Evolutionary conservation across 169 alveolate species (phyloP).

Genomic region (Eimeria sp.): DNA sequence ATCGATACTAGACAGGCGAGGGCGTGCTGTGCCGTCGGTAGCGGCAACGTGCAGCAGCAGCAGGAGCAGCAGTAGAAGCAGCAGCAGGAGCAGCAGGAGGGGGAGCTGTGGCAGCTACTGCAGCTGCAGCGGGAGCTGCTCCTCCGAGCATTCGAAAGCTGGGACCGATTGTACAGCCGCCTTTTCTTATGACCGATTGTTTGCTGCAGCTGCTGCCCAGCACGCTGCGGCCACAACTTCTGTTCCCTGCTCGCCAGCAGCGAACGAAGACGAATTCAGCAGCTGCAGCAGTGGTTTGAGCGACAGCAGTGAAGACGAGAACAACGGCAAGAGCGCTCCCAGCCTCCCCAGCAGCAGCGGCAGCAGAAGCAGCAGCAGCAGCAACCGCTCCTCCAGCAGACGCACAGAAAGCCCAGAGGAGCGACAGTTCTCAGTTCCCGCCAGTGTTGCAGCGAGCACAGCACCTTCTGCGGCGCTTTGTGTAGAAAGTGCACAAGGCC

Average conservation of each 20-base stretch:
- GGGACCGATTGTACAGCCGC: not conserved
- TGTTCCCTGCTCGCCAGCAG: conserved; percentile 21
- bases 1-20: conserved; percentile 18
- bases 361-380: conserved; percentile 71
- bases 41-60: conserved; percentile 28
- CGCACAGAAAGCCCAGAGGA: conserved; percentile 20
- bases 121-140: conserved; percentile 47
- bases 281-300: conserved; percentile 67
- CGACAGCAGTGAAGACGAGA: conserved; percentile 49
- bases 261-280: conserved; percentile 65
- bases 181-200: conserved; percentile 18
- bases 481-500: conserved; percentile 9
- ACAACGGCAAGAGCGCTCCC: conserved; percentile 11
- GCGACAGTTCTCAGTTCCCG: conserved; percentile 18
- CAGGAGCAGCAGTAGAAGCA: conserved; percentile 20
- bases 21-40: conserved; percentile 14
- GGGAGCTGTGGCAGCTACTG: conserved; percentile 33
- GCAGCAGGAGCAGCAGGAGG: conserved; percentile 22
- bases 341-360: conserved; percentile 17
- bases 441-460: conserved; percentile 68
- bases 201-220: conserved; percentile 42
- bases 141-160: not conserved
- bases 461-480: conserved; percentile 73
- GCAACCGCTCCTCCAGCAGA: conserved; percentile 19
- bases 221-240: conserved; percentile 50